Conservation (phyloP, 192 early-diverging fungal species). For the Coemansia sp. region DNA sequence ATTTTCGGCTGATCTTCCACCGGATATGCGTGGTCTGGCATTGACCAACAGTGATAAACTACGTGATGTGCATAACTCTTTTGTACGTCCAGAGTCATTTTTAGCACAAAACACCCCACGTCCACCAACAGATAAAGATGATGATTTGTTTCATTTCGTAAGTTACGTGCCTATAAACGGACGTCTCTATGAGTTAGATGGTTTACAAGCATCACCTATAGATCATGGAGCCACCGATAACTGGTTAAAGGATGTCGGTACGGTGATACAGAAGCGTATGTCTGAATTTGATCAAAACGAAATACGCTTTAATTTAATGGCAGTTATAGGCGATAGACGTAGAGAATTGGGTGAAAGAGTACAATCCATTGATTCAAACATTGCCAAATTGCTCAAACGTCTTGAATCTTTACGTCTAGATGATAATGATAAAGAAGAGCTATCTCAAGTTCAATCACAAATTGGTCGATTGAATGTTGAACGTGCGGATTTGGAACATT, state of each 20-base stretch:
- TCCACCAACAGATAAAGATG: slow-evolving; percentile 53
- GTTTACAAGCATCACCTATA: slow-evolving; percentile 63
- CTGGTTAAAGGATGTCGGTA: slow-evolving; percentile 62
- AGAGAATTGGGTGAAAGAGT: slow-evolving; percentile 54
- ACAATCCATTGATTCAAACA: slow-evolving; percentile 45
- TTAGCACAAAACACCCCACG: slow-evolving; percentile 54
- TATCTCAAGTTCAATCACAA: slow-evolving; percentile 10
- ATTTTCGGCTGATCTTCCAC: slow-evolving; percentile 66
- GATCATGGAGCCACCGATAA: slow-evolving; percentile 63
- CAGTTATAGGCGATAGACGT: slow-evolving; percentile 64
- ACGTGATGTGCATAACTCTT: slow-evolving; percentile 76
- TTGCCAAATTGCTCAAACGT: slow-evolving; percentile 22
- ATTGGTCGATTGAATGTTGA: slow-evolving; percentile 52
- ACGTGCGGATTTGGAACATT: slow-evolving; percentile 50
- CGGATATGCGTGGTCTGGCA: slow-evolving; percentile 75
- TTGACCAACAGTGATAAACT: slow-evolving; percentile 75
- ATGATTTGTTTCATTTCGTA: slow-evolving; percentile 80
- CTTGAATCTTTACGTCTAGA: slow-evolving; percentile 35
- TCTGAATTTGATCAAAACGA: slow-evolving; percentile 55
- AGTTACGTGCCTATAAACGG: slow-evolving; percentile 72
- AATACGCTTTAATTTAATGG: slow-evolving; percentile 79
- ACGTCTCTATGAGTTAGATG: slow-evolving; percentile 74
- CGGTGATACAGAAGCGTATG: slow-evolving; percentile 70
- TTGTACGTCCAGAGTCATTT: slow-evolving; percentile 74
- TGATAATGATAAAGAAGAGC: slow-evolving; percentile 32